These are phyloP conservation scores for Colletotrichum camelliae DNA, from an alignment of 2,329 filamentous ascomycete species.

Conservation along the genomic window DNA sequence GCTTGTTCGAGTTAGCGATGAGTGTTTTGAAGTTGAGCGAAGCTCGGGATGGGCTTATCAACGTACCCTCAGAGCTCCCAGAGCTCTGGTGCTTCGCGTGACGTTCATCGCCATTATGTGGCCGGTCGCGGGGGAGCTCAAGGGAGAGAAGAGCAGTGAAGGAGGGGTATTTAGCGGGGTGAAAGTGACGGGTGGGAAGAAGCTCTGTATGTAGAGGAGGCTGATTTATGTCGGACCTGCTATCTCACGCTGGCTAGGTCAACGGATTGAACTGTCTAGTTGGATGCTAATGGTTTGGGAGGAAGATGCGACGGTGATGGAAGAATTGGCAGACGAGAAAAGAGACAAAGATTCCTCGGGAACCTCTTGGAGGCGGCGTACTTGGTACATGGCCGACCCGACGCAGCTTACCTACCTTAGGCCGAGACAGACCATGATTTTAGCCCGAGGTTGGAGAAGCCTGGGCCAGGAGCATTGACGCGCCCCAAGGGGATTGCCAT, in stretches of 20 bases:
- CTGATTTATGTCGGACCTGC: not conserved
- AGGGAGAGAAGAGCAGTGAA: not conserved
- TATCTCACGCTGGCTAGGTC: not conserved
- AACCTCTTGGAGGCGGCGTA: not conserved
- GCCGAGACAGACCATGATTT: conserved; percentile 8
- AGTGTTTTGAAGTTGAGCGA: no score
- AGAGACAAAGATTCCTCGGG: not conserved
- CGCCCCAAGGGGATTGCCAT: not conserved
- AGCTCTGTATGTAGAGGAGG: not conserved
- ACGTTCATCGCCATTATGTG: conserved; percentile 68
- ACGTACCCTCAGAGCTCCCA: conserved; percentile 69
- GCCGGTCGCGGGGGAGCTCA: not conserved
- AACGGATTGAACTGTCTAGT: not conserved
- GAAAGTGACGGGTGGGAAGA: not conserved
- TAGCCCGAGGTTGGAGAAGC: conserved; percentile 14
- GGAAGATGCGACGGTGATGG: not conserved
- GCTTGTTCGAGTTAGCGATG: conserved; percentile 9
- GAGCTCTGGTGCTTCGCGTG: conserved; percentile 64
- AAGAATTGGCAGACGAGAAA: not conserved
- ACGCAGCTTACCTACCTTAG: not conserved
- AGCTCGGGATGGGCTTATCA: no score
- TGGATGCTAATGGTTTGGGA: not conserved
- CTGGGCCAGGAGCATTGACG: not conserved
- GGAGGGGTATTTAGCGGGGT: not conserved
- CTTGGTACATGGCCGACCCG: not conserved